Evolutionary conservation across 2,329 filamentous ascomycete genomes (phyloP).

Genomic region (Cryphonectria carpinicola): DNA sequence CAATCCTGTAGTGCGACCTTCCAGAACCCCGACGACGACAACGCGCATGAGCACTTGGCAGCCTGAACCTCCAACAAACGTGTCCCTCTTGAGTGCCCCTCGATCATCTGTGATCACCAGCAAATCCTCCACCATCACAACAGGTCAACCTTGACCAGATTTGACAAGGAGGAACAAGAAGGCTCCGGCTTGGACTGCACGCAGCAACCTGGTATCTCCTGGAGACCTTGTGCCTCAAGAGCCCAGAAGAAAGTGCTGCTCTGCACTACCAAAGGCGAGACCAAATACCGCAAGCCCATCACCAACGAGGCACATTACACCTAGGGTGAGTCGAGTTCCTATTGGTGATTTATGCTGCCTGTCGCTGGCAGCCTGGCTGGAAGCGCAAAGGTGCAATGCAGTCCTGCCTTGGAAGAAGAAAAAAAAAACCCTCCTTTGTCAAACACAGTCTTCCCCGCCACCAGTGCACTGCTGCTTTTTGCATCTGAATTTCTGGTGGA

Average conservation of each 20-base stretch:
- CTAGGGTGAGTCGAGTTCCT: conserved; percentile 18
- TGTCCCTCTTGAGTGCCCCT: neutral
- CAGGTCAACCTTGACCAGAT: neutral
- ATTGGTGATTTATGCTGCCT: neutral
- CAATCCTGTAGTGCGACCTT: neutral
- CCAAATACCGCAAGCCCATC: neutral
- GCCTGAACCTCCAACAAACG: neutral
- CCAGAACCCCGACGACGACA: neutral
- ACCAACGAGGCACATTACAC: neutral
- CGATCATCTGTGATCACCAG: neutral
- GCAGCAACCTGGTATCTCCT: neutral
- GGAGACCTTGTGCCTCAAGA: neutral
- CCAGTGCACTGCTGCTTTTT: conserved; percentile 10
- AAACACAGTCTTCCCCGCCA: conserved; percentile 17
- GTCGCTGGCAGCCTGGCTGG: neutral
- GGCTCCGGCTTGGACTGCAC: neutral
- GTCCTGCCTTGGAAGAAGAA: neutral
- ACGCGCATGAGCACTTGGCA: neutral
- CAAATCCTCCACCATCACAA: neutral
- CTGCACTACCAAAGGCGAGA: conserved; percentile 7
- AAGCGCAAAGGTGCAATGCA: neutral
- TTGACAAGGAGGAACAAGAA: neutral
- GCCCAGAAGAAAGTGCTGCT: neutral
- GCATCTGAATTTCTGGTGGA: neutral
- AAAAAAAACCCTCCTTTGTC: conserved; percentile 5